phyloP scores from a whole-genome alignment of 345 rosid genomes.

The Citrus medica region DNA sequence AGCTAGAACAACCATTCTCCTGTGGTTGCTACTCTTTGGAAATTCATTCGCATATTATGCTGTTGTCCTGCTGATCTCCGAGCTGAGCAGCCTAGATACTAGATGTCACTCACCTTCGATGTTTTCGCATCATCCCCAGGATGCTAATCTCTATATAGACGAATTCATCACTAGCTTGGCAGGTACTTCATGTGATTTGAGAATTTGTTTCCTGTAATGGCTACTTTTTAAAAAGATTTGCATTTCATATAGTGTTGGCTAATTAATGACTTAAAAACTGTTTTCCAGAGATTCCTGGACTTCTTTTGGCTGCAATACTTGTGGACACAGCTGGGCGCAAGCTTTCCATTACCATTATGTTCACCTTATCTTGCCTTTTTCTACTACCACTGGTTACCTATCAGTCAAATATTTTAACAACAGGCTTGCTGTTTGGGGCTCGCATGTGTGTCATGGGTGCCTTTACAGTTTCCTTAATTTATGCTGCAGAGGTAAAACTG shows the following conservation, averaged over 20 bases:
- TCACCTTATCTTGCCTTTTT: constrained; percentile 36
- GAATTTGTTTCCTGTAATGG: not conserved
- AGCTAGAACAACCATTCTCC: constrained; percentile 39
- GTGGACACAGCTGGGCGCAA: constrained; percentile 59
- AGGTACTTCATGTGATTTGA: constrained; percentile 21
- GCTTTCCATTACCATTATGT: constrained; percentile 43
- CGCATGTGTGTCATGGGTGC: constrained; percentile 48
- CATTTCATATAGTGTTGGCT: not conserved
- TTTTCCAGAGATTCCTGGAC: constrained; percentile 53
- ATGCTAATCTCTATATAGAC: constrained; percentile 29
- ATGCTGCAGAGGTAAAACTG: constrained; percentile 50
- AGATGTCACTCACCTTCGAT: constrained; percentile 15
- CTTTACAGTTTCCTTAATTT: constrained; percentile 42
- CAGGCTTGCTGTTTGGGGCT: constrained; percentile 47
- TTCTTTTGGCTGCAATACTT: constrained; percentile 41
- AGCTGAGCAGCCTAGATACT: constrained; percentile 35
- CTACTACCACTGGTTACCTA: constrained; percentile 44
- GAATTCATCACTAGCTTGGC: constrained; percentile 49
- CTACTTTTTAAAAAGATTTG: not conserved
- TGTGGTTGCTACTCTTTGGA: constrained; percentile 51
- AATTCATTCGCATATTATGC: constrained; percentile 61
- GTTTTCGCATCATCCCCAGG: constrained; percentile 12
- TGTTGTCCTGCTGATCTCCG: constrained; percentile 50
- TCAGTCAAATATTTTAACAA: constrained; percentile 40
- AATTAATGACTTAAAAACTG: not conserved